Conservation (phyloP, 2,329 filamentous ascomycete genomes). For the Phialophora macrospora region DNA sequence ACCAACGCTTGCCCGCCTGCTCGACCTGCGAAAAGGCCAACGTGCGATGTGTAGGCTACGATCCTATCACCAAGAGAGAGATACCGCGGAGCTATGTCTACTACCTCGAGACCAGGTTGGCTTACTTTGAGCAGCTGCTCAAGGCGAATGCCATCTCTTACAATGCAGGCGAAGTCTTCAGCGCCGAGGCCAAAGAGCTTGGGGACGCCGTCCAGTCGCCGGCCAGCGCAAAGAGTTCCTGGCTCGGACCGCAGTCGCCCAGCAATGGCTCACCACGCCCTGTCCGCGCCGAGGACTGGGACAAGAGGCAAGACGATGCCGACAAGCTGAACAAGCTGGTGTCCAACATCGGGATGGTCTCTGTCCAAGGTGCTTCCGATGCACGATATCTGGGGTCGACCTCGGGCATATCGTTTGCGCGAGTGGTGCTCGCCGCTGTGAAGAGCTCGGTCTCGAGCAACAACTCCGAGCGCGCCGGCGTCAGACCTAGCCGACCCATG, state of each 20-base stretch:
- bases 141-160: conserved; percentile 71
- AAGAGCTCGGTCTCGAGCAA: conserved; percentile 70
- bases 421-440: conserved; percentile 91
- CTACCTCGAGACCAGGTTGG: conserved; percentile 86
- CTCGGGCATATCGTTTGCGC: conserved; percentile 90
- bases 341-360: conserved; percentile 74
- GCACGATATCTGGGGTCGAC: conserved; percentile 81
- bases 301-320: conserved; percentile 58
- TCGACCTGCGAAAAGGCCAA: conserved; percentile 90
- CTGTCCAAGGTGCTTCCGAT: conserved; percentile 77
- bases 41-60: conserved; percentile 90
- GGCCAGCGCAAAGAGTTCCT: conserved; percentile 37
- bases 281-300: conserved; percentile 41
- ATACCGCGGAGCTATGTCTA: conserved; percentile 93
- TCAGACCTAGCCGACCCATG: conserved; percentile 62
- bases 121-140: conserved; percentile 79
- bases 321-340: conserved; percentile 69
- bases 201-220: conserved; percentile 26
- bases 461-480: conserved; percentile 67
- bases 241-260: conserved; percentile 26
- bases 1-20: conserved; percentile 89
- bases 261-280: conserved; percentile 39
- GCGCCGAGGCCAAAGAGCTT: conserved; percentile 50
- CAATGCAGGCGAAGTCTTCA: conserved; percentile 71
- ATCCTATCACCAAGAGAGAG: conserved; percentile 94